These are phyloP conservation scores for Wakefieldia striispora DNA, from an alignment of 768 basidiomycete genomes.

Conservation along the genomic window DNA sequence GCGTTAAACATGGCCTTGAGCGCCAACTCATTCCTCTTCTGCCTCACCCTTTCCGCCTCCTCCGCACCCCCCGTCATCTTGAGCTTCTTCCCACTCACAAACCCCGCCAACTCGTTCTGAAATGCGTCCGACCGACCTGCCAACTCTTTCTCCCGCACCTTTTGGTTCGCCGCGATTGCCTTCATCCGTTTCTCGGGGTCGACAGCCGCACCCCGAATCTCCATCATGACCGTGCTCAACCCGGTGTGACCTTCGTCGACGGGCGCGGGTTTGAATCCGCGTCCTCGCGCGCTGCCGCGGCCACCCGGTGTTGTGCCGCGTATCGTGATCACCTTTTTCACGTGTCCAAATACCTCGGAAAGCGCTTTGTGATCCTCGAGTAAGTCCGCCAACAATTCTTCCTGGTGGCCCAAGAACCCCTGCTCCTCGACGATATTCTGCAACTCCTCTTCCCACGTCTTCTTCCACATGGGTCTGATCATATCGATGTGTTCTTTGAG, in stretches of 20 bases:
- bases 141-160: slow-evolving; percentile 72
- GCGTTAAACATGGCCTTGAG: slow-evolving; percentile 84
- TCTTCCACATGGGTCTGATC: slow-evolving; percentile 96
- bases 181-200: slow-evolving; percentile 85
- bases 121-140: slow-evolving; percentile 77
- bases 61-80: slow-evolving; percentile 96
- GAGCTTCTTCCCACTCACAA: slow-evolving; percentile 84
- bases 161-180: slow-evolving; percentile 89
- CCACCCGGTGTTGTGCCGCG: slow-evolving; percentile 50
- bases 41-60: slow-evolving; percentile 84
- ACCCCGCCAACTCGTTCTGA: slow-evolving; percentile 78
- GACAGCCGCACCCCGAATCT: slow-evolving; percentile 79
- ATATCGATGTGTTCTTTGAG: slow-evolving; percentile 84
- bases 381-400: slow-evolving; percentile 85
- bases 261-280: slow-evolving; percentile 58
- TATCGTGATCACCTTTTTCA: slow-evolving; percentile 83
- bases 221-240: slow-evolving; percentile 79
- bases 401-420: slow-evolving; percentile 89
- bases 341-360: slow-evolving; percentile 80
- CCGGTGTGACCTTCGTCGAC: slow-evolving; percentile 68
- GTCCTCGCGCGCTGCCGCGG: slow-evolving; percentile 37
- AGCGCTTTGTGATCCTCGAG: slow-evolving; percentile 93
- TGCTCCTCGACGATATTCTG: slow-evolving; percentile 98
- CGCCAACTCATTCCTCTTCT: slow-evolving; percentile 79
- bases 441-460: slow-evolving; percentile 96